These are phyloP conservation scores for Trichoderma lentiforme DNA, from an alignment of 2,329 filamentous ascomycete genomes.

Conservation along the genomic window DNA sequence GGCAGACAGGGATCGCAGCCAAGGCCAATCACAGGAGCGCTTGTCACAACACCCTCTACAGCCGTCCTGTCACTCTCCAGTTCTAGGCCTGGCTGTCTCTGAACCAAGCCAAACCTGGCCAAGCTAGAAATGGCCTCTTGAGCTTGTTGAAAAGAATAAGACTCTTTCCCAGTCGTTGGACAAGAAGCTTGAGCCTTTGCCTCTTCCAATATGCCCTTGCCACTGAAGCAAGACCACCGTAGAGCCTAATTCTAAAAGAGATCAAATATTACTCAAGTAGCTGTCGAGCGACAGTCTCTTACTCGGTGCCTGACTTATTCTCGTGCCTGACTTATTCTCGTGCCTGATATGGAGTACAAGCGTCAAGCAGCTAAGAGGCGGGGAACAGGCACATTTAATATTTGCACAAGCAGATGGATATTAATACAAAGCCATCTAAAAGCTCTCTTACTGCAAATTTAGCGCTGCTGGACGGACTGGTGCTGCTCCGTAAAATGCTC, in stretches of 20 bases:
- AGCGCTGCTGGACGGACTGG: not conserved
- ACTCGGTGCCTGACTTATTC: not conserved
- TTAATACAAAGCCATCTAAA: not conserved
- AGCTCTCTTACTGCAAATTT: not conserved
- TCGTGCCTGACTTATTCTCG: not conserved
- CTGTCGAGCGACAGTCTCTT: not conserved
- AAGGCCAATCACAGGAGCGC: not conserved
- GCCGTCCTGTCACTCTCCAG: not conserved
- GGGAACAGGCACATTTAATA: not conserved
- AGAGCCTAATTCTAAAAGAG: not conserved
- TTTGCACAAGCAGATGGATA: not conserved
- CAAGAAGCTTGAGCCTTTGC: rapidly evolving
- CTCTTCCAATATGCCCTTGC: not conserved
- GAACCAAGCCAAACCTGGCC: not conserved
- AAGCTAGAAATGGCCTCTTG: not conserved
- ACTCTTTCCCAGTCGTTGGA: not conserved
- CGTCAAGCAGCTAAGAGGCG: not conserved
- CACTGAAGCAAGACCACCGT: not conserved
- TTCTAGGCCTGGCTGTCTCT: not conserved
- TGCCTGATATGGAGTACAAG: not conserved
- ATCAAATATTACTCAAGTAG: not conserved
- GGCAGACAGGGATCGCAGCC: not conserved
- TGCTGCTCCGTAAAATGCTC: not conserved
- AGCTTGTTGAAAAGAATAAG: not conserved
- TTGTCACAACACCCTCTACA: not conserved